These are phyloP conservation scores for Neospermospora avenae DNA, from an alignment of 2,329 filamentous ascomycete genomes.

Conservation along the genomic window DNA sequence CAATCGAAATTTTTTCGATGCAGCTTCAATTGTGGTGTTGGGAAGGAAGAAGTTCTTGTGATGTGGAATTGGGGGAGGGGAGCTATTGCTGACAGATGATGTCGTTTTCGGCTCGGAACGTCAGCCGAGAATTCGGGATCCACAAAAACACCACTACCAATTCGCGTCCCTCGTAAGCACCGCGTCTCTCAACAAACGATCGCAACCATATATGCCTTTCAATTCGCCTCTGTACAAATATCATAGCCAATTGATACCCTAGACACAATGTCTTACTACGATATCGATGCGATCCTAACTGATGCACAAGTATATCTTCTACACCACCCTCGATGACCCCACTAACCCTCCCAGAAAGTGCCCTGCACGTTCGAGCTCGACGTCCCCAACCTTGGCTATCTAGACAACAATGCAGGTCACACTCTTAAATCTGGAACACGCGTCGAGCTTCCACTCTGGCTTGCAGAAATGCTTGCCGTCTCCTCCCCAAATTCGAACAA, in stretches of 20 bases:
- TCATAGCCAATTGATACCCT: constrained; percentile 1
- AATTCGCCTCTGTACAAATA: neutral
- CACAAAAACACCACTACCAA: constrained; percentile 16
- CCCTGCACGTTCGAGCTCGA: constrained; percentile 93
- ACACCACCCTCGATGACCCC: constrained; percentile 1
- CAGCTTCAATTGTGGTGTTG: constrained; percentile 9
- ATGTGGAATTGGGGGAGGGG: neutral
- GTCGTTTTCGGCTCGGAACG: constrained; percentile 1
- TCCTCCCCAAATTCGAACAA: constrained; percentile 46
- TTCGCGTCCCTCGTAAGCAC: constrained; percentile 6
- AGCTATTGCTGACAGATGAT: neutral
- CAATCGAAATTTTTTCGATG: constrained; percentile 17
- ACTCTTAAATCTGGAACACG: constrained; percentile 77
- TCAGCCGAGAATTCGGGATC: constrained; percentile 1
- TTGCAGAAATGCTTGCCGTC: constrained; percentile 88
- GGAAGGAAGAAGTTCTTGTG: constrained; percentile 6
- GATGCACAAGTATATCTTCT: constrained; percentile 66
- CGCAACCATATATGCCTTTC: neutral
- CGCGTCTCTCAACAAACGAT: neutral
- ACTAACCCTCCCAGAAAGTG: constrained; percentile 64
- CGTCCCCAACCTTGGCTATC: constrained; percentile 79
- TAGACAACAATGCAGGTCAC: constrained; percentile 73
- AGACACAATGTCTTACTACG: constrained; percentile 70
- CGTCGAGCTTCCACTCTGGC: constrained; percentile 85
- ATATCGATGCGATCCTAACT: constrained; percentile 79